Conservation (phyloP, 176 grass and related monocot genomes). For the Carex pumila region DNA sequence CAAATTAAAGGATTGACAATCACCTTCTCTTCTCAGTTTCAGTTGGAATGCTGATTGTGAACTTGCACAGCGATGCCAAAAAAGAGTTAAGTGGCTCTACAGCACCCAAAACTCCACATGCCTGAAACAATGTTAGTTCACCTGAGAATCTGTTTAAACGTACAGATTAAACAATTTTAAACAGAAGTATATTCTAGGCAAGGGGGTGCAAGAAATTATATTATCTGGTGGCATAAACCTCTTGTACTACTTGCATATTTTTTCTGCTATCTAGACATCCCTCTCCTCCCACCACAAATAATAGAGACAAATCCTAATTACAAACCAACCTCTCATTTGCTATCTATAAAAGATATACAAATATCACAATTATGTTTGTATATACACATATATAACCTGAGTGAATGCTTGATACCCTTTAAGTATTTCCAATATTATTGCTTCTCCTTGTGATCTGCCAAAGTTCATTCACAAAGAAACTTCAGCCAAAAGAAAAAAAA, state of each 20-base stretch:
- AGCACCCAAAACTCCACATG: conserved; percentile 89
- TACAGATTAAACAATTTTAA: neutral
- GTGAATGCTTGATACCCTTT: conserved; percentile 99
- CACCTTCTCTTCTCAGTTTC: conserved; percentile 96
- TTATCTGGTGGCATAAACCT: neutral
- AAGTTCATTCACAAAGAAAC: conserved; percentile 14
- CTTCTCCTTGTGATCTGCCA: conserved; percentile 93
- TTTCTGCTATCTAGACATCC: neutral
- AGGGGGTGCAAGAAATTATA: neutral
- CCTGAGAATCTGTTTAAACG: neutral
- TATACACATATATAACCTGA: conserved; percentile 46
- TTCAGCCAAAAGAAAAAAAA: conserved; percentile 17
- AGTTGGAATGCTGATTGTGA: conserved; percentile 90
- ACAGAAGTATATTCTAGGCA: neutral
- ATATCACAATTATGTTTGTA: neutral
- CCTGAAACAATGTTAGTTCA: conserved; percentile 49
- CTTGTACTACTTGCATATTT: neutral
- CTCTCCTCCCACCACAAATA: neutral
- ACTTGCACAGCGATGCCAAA: conserved; percentile 97
- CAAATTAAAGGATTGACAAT: neutral
- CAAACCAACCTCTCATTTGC: neutral
- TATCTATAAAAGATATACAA: neutral
- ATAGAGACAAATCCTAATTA: neutral
- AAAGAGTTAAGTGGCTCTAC: conserved; percentile 96
- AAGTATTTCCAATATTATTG: conserved; percentile 99